Conservation (phyloP, 2,329 filamentous ascomycete species). For the Sclerotinia sclerotiorum region DNA sequence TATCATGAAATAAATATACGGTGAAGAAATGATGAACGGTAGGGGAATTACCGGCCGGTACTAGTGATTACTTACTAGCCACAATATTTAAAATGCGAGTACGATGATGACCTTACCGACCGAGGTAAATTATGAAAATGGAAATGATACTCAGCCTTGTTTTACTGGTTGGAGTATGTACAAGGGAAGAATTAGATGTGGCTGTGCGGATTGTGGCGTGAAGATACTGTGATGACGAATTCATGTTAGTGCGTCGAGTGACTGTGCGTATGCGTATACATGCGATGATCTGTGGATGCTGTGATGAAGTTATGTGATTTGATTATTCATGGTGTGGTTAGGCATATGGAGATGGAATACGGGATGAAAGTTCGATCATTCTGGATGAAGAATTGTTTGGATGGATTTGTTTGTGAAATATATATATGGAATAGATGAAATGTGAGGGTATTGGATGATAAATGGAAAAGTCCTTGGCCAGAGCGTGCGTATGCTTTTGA, state of each 20-base stretch:
- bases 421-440: not conserved
- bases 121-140: not conserved
- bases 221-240: too few relatives aligned
- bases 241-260: too few relatives aligned
- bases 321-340: too few relatives aligned
- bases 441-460: not conserved
- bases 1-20: too few relatives aligned
- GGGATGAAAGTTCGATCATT: not conserved
- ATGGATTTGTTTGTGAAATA: not conserved
- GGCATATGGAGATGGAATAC: too few relatives aligned
- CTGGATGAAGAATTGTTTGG: not conserved
- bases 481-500: slow-evolving; percentile 5
- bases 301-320: too few relatives aligned
- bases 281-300: too few relatives aligned
- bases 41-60: too few relatives aligned
- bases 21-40: too few relatives aligned
- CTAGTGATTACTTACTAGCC: not conserved
- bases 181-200: not conserved
- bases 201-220: not conserved
- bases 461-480: not conserved
- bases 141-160: not conserved
- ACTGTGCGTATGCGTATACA: too few relatives aligned
- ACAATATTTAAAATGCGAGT: not conserved
- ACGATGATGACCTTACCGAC: not conserved
- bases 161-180: not conserved